Evolutionary conservation across 345 rosid species (phyloP), one percentile per base, ranked within the genome.

Genomic region (Eucalyptus curtisii): DNA sequence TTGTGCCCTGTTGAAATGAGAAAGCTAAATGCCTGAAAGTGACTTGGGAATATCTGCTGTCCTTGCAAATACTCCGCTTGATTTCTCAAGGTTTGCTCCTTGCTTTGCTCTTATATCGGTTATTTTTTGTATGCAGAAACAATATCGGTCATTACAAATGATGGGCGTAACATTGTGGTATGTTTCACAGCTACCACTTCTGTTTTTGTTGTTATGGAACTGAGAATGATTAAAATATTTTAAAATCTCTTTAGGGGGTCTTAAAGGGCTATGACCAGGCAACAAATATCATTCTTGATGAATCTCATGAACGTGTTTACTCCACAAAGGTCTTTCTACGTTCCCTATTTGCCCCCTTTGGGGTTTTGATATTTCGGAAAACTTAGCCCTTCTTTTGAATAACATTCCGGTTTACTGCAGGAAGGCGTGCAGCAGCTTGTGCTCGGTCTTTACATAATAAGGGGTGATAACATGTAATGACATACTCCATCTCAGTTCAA

Each of bases 91-190:
- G 31, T 52, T 19, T 66, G 25, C 80, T 59, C 22, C 49, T 49
- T 91, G 47, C 47, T 76, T 52, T 80, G 53, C 49, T 76, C 8
- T 61, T 66, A 86, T 52, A n/a, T 68, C 40, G 37, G 49, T 50
- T 52, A 87, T 61, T 91, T 79, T 31, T 82, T 92, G 86, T 55
- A 89, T 40, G 47, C 96, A 97, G 99, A 97, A 91, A 92, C 91
- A 14, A 98, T 98, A 88, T 97, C 99, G 24, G 96, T 98, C 13
- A 98, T 97, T 88, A 98, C 99, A 50, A 98, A 97, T 89, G 99
- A 98, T 90, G 99, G 99, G 80, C 98, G 99, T 88, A 98, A 97
- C 91, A 98, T 98, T 88, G 99, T 98, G 96, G 99, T 97, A 92
- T 30, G 92, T 91, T 88, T 61, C 80, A 25, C 37, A 19, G 20